Base-by-base conservation (phyloP, 352 stramenopile species). In the Phytophthora boehmeriae region DNA sequence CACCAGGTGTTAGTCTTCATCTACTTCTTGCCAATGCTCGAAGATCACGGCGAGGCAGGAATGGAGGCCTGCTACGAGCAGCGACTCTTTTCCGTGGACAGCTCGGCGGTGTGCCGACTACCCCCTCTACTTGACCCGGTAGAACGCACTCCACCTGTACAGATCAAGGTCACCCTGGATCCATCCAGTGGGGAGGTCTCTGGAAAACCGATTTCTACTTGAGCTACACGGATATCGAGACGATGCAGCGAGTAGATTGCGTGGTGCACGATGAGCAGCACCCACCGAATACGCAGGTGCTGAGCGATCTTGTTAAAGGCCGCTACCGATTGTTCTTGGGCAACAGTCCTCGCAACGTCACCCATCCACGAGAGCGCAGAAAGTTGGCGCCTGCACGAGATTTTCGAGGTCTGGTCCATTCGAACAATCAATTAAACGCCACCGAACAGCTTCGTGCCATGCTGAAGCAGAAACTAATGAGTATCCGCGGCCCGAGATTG, bases 301-400 rank as follows among this genome's bases (percentile, higher is more conserved):
- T 75, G 8, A 63, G 59, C 41, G 65, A 79, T n/a, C 68, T 78
- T 17, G 75, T 90, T 39, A 56, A 75, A 59, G 83, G 83, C 14
- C 80, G 68, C 6, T 88, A 89, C 45, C 64, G 64, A 0, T 48
- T 92, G 42, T 90, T 74, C 43, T 43, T 92, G 8, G 83, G 83
- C 28, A 90, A 90, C 39, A 90, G 84, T 54, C 83, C 81, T 19
- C 78, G 69, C 43, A 85, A 88, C 20, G 67, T 79, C 14, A 88
- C 54, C 23, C 77, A 47, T 3, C 66, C 71, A 27, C 53, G 60
- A 25, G 41, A 49, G 25, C 66, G 73, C 8, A 67, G 61, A 10
- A 46, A 25, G 23, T 52, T 85, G 59, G 63, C 64, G 38, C 0
- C 60, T 42, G 10, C 49, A 52, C 56, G 77, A 38, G 22, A 41